These are phyloP conservation scores for Manihot esculenta DNA, from an alignment of 441 rosid species.

Conservation along the genomic window DNA sequence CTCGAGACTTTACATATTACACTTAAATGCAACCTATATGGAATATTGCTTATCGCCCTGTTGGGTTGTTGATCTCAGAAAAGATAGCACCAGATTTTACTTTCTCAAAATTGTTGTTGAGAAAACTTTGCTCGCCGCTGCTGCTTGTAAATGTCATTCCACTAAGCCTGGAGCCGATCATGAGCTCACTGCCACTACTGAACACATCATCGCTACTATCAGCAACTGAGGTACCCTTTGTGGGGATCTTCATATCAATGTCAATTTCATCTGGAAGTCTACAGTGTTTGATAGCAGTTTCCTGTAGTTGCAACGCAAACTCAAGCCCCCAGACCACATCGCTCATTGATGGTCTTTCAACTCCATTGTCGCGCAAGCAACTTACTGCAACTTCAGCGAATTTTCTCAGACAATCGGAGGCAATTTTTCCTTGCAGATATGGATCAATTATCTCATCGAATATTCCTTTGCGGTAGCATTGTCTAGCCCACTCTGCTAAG, in stretches of 20 bases:
- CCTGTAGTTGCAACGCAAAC: constrained; percentile 32
- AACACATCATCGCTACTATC: no score
- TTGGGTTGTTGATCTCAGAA: no score
- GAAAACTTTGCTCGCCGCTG: no score
- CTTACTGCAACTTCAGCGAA: constrained; percentile 25
- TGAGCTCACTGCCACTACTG: no score
- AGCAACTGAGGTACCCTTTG: no score
- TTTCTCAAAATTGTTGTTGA: no score
- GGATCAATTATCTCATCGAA: neutral
- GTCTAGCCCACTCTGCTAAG: neutral
- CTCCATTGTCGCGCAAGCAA: constrained; percentile 29
- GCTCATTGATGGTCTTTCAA: constrained; percentile 31
- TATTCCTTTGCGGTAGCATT: neutral
- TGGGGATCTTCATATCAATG: neutral
- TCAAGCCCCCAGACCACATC: constrained; percentile 32
- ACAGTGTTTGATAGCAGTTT: neutral
- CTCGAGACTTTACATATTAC: no score
- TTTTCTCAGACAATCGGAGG: constrained; percentile 25
- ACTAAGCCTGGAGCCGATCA: no score
- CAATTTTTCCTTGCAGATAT: constrained; percentile 17
- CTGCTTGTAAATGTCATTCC: no score
- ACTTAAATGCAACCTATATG: no score
- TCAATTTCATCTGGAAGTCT: neutral
- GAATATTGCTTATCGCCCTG: no score
- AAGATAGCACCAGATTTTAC: no score